phyloP scores from a whole-genome alignment of 1,284 basidiomycete genomes.

The Boletus albobrunnescens region DNA sequence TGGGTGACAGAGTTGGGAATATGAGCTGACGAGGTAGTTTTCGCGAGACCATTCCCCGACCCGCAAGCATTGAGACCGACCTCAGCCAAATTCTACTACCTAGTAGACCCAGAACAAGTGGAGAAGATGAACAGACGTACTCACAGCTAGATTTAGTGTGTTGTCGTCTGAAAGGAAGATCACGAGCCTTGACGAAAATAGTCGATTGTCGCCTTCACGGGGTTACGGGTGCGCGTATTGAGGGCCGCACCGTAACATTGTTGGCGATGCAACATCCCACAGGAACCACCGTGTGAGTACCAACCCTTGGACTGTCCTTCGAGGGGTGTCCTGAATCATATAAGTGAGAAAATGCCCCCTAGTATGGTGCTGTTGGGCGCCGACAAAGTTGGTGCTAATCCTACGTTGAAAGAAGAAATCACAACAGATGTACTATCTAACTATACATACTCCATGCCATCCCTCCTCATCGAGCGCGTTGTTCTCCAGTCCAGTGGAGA shows the following conservation, averaged over 20 bases:
- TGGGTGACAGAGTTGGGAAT: neutral
- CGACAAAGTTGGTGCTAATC: neutral
- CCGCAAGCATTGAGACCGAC: neutral
- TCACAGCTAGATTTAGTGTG: too few relatives aligned
- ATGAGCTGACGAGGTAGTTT: neutral
- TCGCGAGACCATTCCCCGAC: neutral
- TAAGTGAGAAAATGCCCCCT: too few relatives aligned
- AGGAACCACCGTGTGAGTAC: too few relatives aligned
- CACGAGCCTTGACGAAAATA: too few relatives aligned
- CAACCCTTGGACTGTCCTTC: too few relatives aligned
- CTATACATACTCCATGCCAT: slow-evolving; percentile 20
- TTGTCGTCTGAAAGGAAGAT: too few relatives aligned
- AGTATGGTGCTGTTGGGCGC: too few relatives aligned
- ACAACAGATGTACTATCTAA: slow-evolving; percentile 32
- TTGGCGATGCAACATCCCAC: too few relatives aligned
- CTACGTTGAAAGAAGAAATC: slow-evolving; percentile 20
- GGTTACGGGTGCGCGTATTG: too few relatives aligned
- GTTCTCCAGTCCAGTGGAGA: slow-evolving; percentile 19
- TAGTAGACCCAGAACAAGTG: neutral
- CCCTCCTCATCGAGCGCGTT: slow-evolving; percentile 5
- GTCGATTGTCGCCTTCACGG: too few relatives aligned
- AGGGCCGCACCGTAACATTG: too few relatives aligned
- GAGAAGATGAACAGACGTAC: neutral
- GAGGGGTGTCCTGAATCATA: too few relatives aligned
- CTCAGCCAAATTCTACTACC: neutral